Evolutionary conservation across 495 filamentous ascomycete genomes (phyloP), one percentile per base, ranked within the genome.

Genomic region (Chaetomium cochliodes): DNA sequence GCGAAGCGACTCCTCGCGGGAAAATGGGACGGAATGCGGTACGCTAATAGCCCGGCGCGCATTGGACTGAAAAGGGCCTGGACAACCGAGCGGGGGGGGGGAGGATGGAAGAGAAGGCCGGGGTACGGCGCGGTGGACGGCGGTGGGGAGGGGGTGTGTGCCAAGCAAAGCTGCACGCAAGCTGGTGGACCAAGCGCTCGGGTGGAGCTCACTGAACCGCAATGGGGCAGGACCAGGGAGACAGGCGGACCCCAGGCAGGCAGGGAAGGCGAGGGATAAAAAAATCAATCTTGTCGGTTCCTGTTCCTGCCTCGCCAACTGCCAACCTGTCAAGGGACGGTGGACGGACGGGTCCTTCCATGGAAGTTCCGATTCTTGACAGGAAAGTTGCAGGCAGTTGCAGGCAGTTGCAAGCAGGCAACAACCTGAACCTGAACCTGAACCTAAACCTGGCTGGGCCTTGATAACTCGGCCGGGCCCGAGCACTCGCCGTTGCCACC

Each of bases 141-240:
- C n/a, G 55, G 42, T 16, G 56, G 69, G 60, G 59, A 63, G 68
- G 72, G 67, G 73, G 53, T 18, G 70, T 72, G 67, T 68, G 54
- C 69, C 70, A 65, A 74, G 68, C 60, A 26, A 26, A 68, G 54
- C 65, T 69, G 69, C 69, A 71, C 67, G 65, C 58, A 72, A 73
- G 72, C 70, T 69, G 65, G 68, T 74, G 73, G 72, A 75, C 73
- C 73, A 73, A 73, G 72, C 70, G 69, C 70, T 67, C 65, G 67
- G 71, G 69, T 73, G 71, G 67, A 67, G 71, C 65, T 67, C 63
- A 16, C 62, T 26, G 6, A 50, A 25, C 58, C 37, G n/a, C 53
- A 42, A 25, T 20, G 47, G 26, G 42, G 46, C 33, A 50, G 60
- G 16, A 2, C 22, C 28, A n/a, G n/a, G n/a, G n/a, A n/a, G n/a